Base-by-base conservation (phyloP, 2,329 filamentous ascomycete species). In the Aureobasidium lini region DNA sequence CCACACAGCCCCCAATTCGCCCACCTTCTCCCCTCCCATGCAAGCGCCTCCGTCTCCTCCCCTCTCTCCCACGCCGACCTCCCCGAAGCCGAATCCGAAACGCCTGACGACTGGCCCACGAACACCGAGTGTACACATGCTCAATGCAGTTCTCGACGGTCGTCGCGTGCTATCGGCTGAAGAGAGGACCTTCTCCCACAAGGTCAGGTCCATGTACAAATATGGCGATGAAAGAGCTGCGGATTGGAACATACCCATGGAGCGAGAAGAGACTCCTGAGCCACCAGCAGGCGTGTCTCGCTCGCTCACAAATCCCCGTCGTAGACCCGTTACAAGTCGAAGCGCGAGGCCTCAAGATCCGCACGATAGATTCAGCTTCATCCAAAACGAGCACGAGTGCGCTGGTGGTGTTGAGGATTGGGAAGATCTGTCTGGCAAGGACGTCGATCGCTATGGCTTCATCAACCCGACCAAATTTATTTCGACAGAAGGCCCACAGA, bases 401-500 rank as follows among this genome's bases (percentile, higher is more conserved):
- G 83, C 84, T 23, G 84, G 84, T 7, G 84, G 84, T 2, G 78
- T 85, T 50, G 84, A 87, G 63, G 83, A 86, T 64, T 87, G 84
- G 84, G 77, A 82, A 61, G 78, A 86, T 68, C 72, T 87, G 10
- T 75, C 80, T 16, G 80, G 76, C 6, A 79, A 74, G 13, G 79
- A 85, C 62, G 82, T 86, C 3, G 84, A 87, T 68, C 77, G 84
- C 61, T 87, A 86, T 67, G 84, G 84, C 9, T 87, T 87, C 71
- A 86, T 87, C 62, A 69, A 79, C 13, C 75, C 76, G 4, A 73
- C 69, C 44, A 75, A 72, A 60, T 62, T 64, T 13, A 62, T 66
- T 8, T 74, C 75, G 4, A 66, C 70, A 28, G 69, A 62, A 9
- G 63, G 39, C 4, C 64, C 64, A 43, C 31, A 47, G n/a, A 67